Evolutionary conservation across 2,329 filamentous ascomycete species (phyloP).

Genomic region (Epichloe sibirici): DNA sequence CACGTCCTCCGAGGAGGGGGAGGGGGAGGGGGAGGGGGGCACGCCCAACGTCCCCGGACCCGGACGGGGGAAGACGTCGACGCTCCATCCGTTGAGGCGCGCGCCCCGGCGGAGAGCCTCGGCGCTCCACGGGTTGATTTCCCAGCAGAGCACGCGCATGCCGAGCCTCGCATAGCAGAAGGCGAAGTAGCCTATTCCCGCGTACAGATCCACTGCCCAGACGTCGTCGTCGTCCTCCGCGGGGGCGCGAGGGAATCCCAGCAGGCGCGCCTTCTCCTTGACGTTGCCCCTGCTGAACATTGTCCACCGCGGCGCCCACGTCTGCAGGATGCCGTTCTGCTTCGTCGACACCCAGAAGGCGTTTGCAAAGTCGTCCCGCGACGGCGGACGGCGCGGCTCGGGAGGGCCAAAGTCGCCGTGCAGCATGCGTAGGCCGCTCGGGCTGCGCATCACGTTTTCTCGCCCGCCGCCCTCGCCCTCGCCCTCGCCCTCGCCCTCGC

Average conservation of each 20-base stretch:
- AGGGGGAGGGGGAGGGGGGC: conserved; percentile 10
- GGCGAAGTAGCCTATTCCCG: conserved; percentile 87
- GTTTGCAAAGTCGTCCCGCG: conserved; percentile 41
- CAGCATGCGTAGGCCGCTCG: conserved; percentile 55
- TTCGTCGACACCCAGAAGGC: conserved; percentile 71
- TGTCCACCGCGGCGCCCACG: conserved; percentile 79
- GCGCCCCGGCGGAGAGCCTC: conserved; percentile 74
- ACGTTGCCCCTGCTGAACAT: conserved; percentile 94
- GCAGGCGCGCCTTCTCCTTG: conserved; percentile 70
- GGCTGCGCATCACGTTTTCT: conserved; percentile 64
- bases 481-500: conserved; percentile 8
- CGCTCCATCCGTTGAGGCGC: conserved; percentile 51
- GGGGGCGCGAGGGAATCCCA: conserved; percentile 32
- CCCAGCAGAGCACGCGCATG: conserved; percentile 70
- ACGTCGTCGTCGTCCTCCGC: conserved; percentile 6
- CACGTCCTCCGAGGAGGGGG: conserved; percentile 22
- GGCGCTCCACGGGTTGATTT: conserved; percentile 79
- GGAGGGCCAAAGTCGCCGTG: conserved; percentile 61
- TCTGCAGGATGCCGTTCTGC: conserved; percentile 72
- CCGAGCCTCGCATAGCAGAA: conserved; percentile 70
- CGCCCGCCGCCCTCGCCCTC: background rate
- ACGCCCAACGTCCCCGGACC: conserved; percentile 26
- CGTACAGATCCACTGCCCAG: conserved; percentile 72
- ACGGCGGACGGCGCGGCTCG: conserved; percentile 16
- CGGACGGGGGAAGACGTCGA: conserved; percentile 35